Base-by-base conservation (phyloP, 2,329 filamentous ascomycete genomes). In the Diplodia sapinea region DNA sequence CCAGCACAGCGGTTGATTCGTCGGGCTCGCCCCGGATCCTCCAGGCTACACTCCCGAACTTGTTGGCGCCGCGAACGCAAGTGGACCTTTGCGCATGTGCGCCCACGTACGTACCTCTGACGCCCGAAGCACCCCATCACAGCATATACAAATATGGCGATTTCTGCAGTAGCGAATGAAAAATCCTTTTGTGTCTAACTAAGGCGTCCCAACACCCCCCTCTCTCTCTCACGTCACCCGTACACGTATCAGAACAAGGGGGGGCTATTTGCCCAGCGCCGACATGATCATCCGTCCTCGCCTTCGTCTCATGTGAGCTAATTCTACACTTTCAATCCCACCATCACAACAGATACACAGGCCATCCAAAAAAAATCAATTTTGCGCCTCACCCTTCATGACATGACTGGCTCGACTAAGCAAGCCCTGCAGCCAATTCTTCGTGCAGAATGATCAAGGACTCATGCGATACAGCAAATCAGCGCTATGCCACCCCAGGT, bases 261-360 rank as follows among this genome's bases (percentile, higher is more conserved):
- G 40, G 56, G 40, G 26, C 12, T 61, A 31, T 17, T 49, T 26
- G 33, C 15, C 38, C 38, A 59, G 57, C 40, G 57, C 57, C 55
- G 40, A 63, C 31, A 51, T 57, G 33, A 54, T 66, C 23, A 49
- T 66, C 63, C 52, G 17, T 66, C 63, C 63, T 66, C 63, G 49
- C 33, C 50, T 43, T 65, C 23, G n/a, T 36, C 52, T n/a, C 56
- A 38, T 51, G 13, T 51, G 29, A 50, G 47, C 59, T 66, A 66
- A 50, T 66, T 56, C 54, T 66, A 66, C 63, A 66, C 26, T 47
- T 50, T 23, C 49, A 31, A 17, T 15, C 49, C 40, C n/a, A 17
- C 9, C 26, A 49, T 38, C 56, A 33, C 52, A 38, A n/a, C 63
- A 65, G 23, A 56, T 36, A 26, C 62, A 56, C 23, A 26, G 49